Evolutionary conservation across 2,329 filamentous ascomycete genomes (phyloP).

Genomic region (Diaporthe sp.): DNA sequence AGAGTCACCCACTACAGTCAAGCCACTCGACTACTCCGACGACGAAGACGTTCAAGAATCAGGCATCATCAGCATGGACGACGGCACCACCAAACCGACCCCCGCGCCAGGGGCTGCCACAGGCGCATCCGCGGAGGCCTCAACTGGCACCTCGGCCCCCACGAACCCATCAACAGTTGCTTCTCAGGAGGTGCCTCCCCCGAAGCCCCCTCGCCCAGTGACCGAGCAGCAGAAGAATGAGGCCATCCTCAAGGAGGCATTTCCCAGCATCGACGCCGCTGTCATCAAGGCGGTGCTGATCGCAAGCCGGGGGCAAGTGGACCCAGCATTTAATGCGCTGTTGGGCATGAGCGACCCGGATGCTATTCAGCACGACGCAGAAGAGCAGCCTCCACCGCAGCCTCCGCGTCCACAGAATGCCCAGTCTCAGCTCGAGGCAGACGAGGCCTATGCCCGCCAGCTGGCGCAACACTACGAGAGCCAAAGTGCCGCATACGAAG

Average conservation of each 20-base stretch:
- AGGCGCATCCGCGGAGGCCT: slow-evolving; percentile 46
- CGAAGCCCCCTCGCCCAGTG: slow-evolving; percentile 88
- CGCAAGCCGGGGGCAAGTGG: slow-evolving; percentile 88
- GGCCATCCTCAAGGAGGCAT: slow-evolving; percentile 91
- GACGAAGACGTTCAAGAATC: slow-evolving; percentile 78
- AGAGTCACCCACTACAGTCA: slow-evolving; percentile 76
- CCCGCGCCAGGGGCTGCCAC: slow-evolving; percentile 45
- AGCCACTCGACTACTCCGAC: slow-evolving; percentile 78
- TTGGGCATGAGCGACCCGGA: slow-evolving; percentile 88
- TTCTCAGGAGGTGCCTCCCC: slow-evolving; percentile 67
- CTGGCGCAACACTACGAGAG: slow-evolving; percentile 91
- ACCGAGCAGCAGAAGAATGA: slow-evolving; percentile 88
- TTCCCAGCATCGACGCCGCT: slow-evolving; percentile 83
- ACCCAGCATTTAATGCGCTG: slow-evolving; percentile 95
- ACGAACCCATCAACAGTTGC: slow-evolving; percentile 46
- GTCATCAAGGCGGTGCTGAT: slow-evolving; percentile 90
- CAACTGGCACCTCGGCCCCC: slow-evolving; percentile 44
- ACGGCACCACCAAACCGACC: slow-evolving; percentile 47
- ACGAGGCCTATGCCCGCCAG: slow-evolving; percentile 92
- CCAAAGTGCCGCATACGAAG: slow-evolving; percentile 67
- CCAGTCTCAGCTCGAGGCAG: slow-evolving; percentile 87
- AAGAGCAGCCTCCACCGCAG: slow-evolving; percentile 78
- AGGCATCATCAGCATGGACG: slow-evolving; percentile 57
- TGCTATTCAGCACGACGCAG: slow-evolving; percentile 68
- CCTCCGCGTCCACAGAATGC: slow-evolving; percentile 62